phyloP scores from a whole-genome alignment of 441 rosid species.

The Populus trichocarpa region DNA sequence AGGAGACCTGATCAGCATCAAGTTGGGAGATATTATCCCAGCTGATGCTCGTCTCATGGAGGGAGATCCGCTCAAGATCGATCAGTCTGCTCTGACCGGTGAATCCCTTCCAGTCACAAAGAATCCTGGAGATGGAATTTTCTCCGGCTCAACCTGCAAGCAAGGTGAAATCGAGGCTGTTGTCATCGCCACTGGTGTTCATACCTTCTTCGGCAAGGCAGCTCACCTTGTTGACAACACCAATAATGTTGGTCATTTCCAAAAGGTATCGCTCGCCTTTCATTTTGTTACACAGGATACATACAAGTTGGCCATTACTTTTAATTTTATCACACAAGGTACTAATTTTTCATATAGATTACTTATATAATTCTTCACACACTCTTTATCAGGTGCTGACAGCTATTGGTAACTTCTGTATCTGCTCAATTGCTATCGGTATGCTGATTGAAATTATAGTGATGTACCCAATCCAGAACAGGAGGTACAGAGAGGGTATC shows the following conservation, averaged over 20 bases:
- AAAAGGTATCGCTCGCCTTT: slow-evolving; percentile 47
- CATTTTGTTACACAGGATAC: neutral
- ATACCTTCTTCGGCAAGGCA: slow-evolving; percentile 96
- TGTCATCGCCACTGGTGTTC: slow-evolving; percentile 90
- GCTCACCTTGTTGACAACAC: slow-evolving; percentile 95
- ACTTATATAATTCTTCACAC: neutral
- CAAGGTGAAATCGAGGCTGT: slow-evolving; percentile 97
- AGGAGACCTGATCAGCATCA: slow-evolving; percentile 84
- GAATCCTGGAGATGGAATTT: slow-evolving; percentile 61
- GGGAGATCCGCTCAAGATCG: slow-evolving; percentile 91
- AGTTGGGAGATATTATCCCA: slow-evolving; percentile 85
- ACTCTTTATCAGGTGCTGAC: slow-evolving; percentile 59
- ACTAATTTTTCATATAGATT: neutral
- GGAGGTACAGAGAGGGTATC: slow-evolving; percentile 76
- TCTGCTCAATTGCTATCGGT: slow-evolving; percentile 82
- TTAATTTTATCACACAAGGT: neutral
- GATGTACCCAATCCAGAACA: slow-evolving; percentile 76
- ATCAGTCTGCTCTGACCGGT: slow-evolving; percentile 87
- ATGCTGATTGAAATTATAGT: slow-evolving; percentile 68
- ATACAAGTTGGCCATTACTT: neutral
- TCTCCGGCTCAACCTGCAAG: slow-evolving; percentile 92
- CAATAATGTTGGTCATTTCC: slow-evolving; percentile 91
- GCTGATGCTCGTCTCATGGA: slow-evolving; percentile 93
- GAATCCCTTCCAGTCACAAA: too few species aligned
- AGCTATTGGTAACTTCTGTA: slow-evolving; percentile 94